Conservation (phyloP, 1,284 basidiomycete genomes). For the Malassezia dermatis region DNA sequence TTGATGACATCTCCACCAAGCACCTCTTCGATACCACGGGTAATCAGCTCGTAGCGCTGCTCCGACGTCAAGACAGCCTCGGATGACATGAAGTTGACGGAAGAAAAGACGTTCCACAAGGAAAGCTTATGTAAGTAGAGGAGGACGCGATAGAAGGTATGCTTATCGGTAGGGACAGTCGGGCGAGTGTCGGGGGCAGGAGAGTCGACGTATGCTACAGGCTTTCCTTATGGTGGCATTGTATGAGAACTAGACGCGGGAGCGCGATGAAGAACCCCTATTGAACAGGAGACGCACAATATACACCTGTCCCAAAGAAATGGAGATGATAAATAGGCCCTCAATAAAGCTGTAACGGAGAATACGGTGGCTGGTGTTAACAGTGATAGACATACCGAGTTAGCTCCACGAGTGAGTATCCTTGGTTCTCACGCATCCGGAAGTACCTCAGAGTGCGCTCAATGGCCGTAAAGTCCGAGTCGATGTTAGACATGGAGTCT, state of each 20-base stretch:
- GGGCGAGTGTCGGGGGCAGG: background rate
- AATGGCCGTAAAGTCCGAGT: conserved; percentile 29
- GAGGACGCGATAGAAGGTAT: background rate
- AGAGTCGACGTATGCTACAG: background rate
- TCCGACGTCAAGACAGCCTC: conserved; percentile 48
- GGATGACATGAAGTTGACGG: background rate
- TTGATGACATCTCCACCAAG: conserved; percentile 76
- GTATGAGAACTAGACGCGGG: conserved; percentile 27
- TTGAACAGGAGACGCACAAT: conserved; percentile 41
- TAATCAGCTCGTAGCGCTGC: conserved; percentile 74
- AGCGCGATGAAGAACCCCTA: conserved; percentile 26
- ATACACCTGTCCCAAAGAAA: conserved; percentile 38
- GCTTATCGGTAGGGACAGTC: background rate
- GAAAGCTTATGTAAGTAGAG: background rate
- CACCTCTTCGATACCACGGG: conserved; percentile 73
- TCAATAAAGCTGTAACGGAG: conserved; percentile 42
- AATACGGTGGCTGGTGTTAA: conserved; percentile 23
- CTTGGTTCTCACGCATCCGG: conserved; percentile 42
- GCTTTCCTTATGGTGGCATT: background rate
- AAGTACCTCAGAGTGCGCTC: conserved; percentile 42
- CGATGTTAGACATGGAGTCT: conserved; percentile 30
- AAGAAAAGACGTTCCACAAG: background rate
- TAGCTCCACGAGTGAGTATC: conserved; percentile 36
- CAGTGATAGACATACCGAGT: conserved; percentile 22
- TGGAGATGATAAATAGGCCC: conserved; percentile 31